Base-by-base conservation (phyloP, 805 yeast genomes). In the Candida chilensis region DNA sequence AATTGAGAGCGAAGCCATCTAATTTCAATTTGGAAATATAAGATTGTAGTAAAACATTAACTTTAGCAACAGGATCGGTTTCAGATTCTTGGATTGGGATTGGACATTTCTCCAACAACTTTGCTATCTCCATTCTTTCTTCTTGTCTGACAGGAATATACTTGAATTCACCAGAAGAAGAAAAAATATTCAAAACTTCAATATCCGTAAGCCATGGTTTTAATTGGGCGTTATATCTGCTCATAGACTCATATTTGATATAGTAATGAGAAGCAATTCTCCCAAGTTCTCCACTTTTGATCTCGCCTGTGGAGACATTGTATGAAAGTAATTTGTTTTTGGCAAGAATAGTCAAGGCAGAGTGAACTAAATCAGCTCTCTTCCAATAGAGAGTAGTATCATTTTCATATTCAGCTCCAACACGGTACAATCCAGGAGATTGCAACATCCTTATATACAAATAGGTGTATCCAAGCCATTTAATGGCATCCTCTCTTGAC, bases 1-100 rank as follows among this genome's bases (percentile, higher is more conserved):
- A 76, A 68, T 81, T 75, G 36, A 94, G 55, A 0, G 96, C 96
- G 57, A 85, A 84, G 0, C 97, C 97, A 1, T 82, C 92, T 12
- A 92, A 59, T 7, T 64, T 58, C 16, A 88, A 57, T 21, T 78
- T 56, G 1, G 96, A 82, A n/a, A 92, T 83, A 44, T 83, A 86
- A 0, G 95, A 72, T 47, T 92, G 98, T 9, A 92, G 56, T 21
- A 92, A 52, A 5, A 86, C 73, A 40, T 78, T 86, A 14, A 84
- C 71, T 49, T 92, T 92, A 0, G 94, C 81, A 12, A 73, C 49
- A 0, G 88, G 78, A 35, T 85, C 90, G 27, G 67, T 74, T 0
- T 77, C 56, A 4, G 67, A 54, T 38, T 85, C 96, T 42, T 73
- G 77, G 17, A 92, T 67, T 0, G 98, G 97, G 21, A 90, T 73